Evolutionary conservation across 768 basidiomycete species (phyloP), one percentile per base, ranked within the genome.

Genomic region (Mycena amicta): DNA sequence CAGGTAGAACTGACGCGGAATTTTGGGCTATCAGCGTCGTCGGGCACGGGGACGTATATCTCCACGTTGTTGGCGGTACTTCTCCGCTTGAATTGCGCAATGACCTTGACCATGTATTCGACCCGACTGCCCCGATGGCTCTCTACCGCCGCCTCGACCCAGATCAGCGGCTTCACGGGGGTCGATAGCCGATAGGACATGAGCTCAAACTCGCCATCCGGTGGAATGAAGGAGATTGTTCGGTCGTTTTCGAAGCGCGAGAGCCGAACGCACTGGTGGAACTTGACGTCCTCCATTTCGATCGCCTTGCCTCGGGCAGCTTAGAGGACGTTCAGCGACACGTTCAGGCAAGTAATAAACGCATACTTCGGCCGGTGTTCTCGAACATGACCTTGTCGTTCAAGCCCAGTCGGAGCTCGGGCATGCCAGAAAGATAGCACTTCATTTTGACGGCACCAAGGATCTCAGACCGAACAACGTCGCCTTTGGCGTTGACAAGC

Each of bases 381-480:
- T 99, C 97, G 67, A 98, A 98, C 96, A 99, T 98, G 72, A 98
- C 95, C 75, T 98, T 98, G 78, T 99, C 96, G 74, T 99, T 99
- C 56, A 99, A 79, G 2, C 96, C 97, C 27, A 99, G 74, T 57
- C 96, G 83, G 46, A 98, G 80, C 71, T 99, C 97, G 18, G 97
- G 97, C 97, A 98, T 99, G n/a, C 97, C 97, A 8, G 93, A 95
- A 2, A 99, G 82, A 71, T 98, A 99, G 71, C 96, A 98, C 74
- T 98, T 98, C 97, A 98, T 98, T 83, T 99, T 98, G 68, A 99
- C 84, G 0, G 95, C 94, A n/a, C 97, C 97, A 2, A 98, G 77
- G 65, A 99, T 98, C 74, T 99, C 97, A 16, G 93, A 95, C 47
- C 97, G 88, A 16, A 98, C 93, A 30, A 99, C 97, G 68, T 94